Conservation (phyloP, 805 yeast genomes). For the Komagataella pseudopastoris region DNA sequence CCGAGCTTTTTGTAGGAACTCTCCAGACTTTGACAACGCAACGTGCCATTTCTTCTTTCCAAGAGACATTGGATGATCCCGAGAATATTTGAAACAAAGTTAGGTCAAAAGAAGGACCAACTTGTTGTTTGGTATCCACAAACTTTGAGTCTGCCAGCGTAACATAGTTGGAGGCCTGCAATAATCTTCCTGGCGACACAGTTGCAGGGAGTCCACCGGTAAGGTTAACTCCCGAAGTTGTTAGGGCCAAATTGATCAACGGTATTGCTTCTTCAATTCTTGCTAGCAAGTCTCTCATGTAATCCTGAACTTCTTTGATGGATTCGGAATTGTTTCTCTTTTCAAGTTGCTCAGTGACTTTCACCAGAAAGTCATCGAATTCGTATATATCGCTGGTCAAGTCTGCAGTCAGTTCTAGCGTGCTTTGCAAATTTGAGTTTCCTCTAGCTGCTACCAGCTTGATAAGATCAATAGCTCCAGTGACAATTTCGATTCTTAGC, state of each 20-base stretch:
- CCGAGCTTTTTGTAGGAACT: conserved; percentile 60
- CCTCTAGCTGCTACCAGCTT: conserved; percentile 30
- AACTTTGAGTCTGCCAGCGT: conserved; percentile 21
- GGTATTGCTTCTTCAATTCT: conserved; percentile 62
- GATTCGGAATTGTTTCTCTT: conserved; percentile 7
- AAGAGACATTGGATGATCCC: conserved; percentile 40
- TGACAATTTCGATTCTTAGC: conserved; percentile 44
- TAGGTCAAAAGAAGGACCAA: conserved; percentile 49
- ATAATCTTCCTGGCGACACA: conserved; percentile 49
- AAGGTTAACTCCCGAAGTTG: conserved; percentile 56
- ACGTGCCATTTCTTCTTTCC: conserved; percentile 65
- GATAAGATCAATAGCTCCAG: conserved; percentile 56
- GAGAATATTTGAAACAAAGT: conserved; percentile 52
- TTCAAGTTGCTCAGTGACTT: conserved; percentile 17
- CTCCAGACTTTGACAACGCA: conserved; percentile 33
- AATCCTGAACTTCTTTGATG: conserved; percentile 18
- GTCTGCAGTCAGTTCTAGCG: conserved; percentile 38
- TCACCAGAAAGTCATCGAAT: conserved; percentile 36
- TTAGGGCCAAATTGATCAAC: conserved; percentile 45
- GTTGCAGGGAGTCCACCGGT: conserved; percentile 32
- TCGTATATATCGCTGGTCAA: conserved; percentile 43
- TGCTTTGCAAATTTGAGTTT: conserved; percentile 39
- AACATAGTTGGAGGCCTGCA: conserved; percentile 45
- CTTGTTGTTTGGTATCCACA: conserved; percentile 13
- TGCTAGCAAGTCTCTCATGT: conserved; percentile 10